These are phyloP conservation scores for Trichoderma gracile DNA, from an alignment of 2,329 filamentous ascomycete genomes.

Conservation along the genomic window DNA sequence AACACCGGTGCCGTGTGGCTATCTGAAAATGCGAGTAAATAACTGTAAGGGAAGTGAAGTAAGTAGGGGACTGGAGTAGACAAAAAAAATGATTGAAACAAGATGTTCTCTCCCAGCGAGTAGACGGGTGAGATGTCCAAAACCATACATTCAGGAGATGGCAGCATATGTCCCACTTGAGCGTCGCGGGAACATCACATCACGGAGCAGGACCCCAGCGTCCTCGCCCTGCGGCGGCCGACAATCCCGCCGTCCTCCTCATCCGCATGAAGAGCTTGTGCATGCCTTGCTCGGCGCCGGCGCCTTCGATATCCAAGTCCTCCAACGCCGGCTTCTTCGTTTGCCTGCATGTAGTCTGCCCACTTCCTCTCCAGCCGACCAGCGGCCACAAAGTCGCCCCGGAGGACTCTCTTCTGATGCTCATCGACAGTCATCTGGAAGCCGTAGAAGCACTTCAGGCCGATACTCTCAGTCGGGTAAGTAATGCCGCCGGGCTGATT, in stretches of 20 bases:
- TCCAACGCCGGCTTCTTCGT: constrained; percentile 74
- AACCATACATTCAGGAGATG: not conserved
- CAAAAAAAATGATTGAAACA: not conserved
- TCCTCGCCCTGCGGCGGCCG: constrained; percentile 63
- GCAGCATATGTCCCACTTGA: not conserved
- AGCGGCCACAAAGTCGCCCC: constrained; percentile 73
- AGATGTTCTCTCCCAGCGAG: not conserved
- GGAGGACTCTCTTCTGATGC: constrained; percentile 81
- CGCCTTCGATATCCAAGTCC: constrained; percentile 69
- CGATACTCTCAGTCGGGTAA: constrained; percentile 77
- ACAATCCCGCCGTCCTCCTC: constrained; percentile 70
- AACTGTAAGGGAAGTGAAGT: not conserved
- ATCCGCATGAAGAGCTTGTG: constrained; percentile 74
- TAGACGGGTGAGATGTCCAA: not conserved
- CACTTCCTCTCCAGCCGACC: constrained; percentile 83
- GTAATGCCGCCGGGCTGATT: constrained; percentile 45
- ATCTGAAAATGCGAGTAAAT: not conserved
- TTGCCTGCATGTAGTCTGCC: constrained; percentile 91
- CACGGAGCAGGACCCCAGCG: constrained; percentile 60
- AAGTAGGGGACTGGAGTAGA: too few species aligned
- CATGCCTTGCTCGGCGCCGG: constrained; percentile 76
- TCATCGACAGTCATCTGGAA: constrained; percentile 96
- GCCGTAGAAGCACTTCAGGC: constrained; percentile 90
- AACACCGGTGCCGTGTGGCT: constrained; percentile 18
- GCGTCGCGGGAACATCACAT: constrained; percentile 54